Base-by-base conservation (phyloP, 257 asterid genomes). In the Jacaranda mimosifolia region DNA sequence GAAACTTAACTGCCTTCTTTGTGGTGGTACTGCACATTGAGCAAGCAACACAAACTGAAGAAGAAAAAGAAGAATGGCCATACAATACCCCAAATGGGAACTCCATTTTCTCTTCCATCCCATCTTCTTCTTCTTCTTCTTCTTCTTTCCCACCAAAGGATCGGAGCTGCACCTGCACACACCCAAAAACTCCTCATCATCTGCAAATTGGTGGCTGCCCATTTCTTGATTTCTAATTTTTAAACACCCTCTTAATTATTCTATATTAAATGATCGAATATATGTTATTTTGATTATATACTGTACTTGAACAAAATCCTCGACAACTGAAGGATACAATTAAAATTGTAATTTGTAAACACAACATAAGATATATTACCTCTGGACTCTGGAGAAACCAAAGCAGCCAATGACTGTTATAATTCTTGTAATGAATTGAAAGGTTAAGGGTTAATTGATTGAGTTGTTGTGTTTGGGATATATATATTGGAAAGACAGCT, bases 1-100 rank as follows among this genome's bases (percentile, higher is more conserved):
- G 63, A 74, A 49, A 65, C 85, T 85, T 80, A 81, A 88, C 90
- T 85, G 84, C 40, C 74, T 80, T 85, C 71, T 83, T 67, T 1
- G 32, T 26, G 82, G 70, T 70, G 77, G 73, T 15, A 68, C 75
- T 32, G 83, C 68, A 77, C 82, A 88, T 60, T 84, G 79, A n/a
- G 77, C 26, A 49, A 85, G 68, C 77, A 87, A 53, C 63, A 81
- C 52, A 1, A 76, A 45, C 21, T 80, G 91, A 71, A 88, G 83
- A 48, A 86, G 57, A 79, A 83, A 57, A 36, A 81, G 62, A 21
- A 85, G 32, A 26, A 26, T 26, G 32, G 32, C 32, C 32, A 1
- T 26, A 2, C 32, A 0, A 56, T 73, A 79, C 56, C 80, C 71
- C 36, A 84, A 56, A 43, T 77, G 58, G 43, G 11, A 81, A 4